phyloP scores from a whole-genome alignment of 352 stramenopile species.

The Globisporangium ultimum region DNA sequence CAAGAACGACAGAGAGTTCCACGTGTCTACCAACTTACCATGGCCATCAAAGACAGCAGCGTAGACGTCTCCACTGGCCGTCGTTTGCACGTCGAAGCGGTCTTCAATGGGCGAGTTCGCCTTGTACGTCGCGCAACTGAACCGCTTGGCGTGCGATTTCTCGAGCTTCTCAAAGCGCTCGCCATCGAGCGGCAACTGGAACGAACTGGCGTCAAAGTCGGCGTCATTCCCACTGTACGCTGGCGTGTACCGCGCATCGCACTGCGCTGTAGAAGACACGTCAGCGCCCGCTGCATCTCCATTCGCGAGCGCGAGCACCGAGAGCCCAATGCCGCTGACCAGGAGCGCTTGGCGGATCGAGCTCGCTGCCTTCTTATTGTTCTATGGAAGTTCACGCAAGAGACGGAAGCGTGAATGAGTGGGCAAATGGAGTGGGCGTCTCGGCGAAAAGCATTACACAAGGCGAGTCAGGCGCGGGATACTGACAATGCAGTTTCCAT shows the following conservation, averaged over 20 bases:
- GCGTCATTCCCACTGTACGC: conserved; percentile 14
- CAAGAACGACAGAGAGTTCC: conserved; percentile 2
- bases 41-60: conserved; percentile 89
- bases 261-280: conserved; percentile 32
- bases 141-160: conserved; percentile 41
- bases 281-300: conserved; percentile 20
- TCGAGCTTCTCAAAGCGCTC: conserved; percentile 40
- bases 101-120: conserved; percentile 80
- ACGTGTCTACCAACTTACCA: conserved; percentile 32
- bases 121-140: conserved; percentile 62
- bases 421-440: background rate
- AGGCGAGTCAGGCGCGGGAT: too few relatives aligned
- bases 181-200: conserved; percentile 51
- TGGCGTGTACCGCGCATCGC: conserved; percentile 49
- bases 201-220: conserved; percentile 32
- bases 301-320: conserved; percentile 36
- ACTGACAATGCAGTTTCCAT: background rate
- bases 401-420: background rate
- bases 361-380: conserved; percentile 3
- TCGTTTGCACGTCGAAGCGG: conserved; percentile 74
- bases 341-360: conserved; percentile 44
- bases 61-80: conserved; percentile 75
- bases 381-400: background rate
- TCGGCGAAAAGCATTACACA: background rate
- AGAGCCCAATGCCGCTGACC: conserved; percentile 45